phyloP scores from a whole-genome alignment of 2,329 filamentous ascomycete genomes.

The Penicillium sp. region DNA sequence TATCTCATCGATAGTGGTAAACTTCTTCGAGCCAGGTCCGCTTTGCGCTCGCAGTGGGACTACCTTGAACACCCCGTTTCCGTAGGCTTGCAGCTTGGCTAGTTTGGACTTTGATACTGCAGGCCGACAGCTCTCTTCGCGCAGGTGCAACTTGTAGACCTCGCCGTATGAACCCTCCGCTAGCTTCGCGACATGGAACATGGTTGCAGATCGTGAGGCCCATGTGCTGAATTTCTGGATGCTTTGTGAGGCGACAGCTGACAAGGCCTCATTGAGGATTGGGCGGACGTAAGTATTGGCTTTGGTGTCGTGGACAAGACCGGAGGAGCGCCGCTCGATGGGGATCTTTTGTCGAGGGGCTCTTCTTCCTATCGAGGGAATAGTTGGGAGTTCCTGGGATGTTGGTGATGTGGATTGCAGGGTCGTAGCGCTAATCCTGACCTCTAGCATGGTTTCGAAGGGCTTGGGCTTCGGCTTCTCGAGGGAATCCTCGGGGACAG shows the following conservation, averaged over 20 bases:
- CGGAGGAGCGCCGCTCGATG: slow-evolving; percentile 27
- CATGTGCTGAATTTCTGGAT: slow-evolving; percentile 39
- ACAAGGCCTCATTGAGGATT: slow-evolving; percentile 37
- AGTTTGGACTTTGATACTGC: slow-evolving; percentile 35
- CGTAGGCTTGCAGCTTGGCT: slow-evolving; percentile 37
- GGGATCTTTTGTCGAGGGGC: slow-evolving; percentile 19
- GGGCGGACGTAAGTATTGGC: slow-evolving; percentile 33
- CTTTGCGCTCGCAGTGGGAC: slow-evolving; percentile 43
- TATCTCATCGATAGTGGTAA: slow-evolving; percentile 46
- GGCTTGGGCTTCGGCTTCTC: slow-evolving; percentile 6
- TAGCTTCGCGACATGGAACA: slow-evolving; percentile 53
- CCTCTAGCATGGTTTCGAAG: slow-evolving; percentile 28
- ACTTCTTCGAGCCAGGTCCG: slow-evolving; percentile 40
- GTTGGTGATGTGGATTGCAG: neutral
- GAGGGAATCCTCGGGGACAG: neutral
- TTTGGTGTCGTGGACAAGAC: slow-evolving; percentile 31
- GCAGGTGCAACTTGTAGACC: slow-evolving; percentile 55
- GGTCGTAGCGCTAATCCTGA: slow-evolving; percentile 19
- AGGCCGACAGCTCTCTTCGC: slow-evolving; percentile 32
- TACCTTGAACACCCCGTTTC: slow-evolving; percentile 46
- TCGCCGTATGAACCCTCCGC: slow-evolving; percentile 63
- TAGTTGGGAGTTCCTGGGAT: neutral
- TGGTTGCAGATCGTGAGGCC: slow-evolving; percentile 35
- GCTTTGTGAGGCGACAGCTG: slow-evolving; percentile 31
- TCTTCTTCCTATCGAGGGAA: slow-evolving; percentile 1